Base-by-base conservation (phyloP, 371 early-diverging fungal species). In the Apophysomyces ossiformis region DNA sequence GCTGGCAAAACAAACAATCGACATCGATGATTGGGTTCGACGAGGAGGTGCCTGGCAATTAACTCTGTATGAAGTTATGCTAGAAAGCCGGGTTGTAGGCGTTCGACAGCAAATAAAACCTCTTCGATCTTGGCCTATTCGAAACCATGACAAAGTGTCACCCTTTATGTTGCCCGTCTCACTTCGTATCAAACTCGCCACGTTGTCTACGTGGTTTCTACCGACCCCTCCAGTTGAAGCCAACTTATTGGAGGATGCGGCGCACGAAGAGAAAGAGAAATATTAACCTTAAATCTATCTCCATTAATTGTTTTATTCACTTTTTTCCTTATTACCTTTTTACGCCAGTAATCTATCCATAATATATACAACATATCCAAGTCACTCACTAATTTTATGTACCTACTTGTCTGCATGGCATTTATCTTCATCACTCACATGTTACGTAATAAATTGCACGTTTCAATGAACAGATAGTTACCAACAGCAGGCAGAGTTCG, bases 1-100 rank as follows among this genome's bases (percentile, higher is more conserved):
- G 4, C 57, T 69, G 36, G 74, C 77, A 2, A 67, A 77, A 57
- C 8, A 56, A 7, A 71, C 58, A 0, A 74, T 77, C 41, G 70
- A 70, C 66, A 61, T 71, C 37, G 66, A 70, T 54, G 73, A 73
- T 41, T 69, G 71, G 73, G 68, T 71, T 37, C 69, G 71, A 18
- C 69, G 69, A 43, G 71, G 71, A 60, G 73, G 73, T 5, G 64
- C 66, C 15, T 77, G 74, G 77, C 59, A 64, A 61, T 37, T 77
- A 1, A 39, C 64, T 32, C 57, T 77, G 1, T 67, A 71, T 58
- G 77, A 74, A 62, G 68, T 77, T 39, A 76, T 76, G 76, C 61
- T 74, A 7, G 74, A 74, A 56, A 71, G 74, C 46, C 66, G 69
- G 45, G 69, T 69, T 13, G 64, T 77, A 8, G 77, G 74, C 44